Conservation (phyloP, 2,329 filamentous ascomycete species). For the Alternaria metachromatica region DNA sequence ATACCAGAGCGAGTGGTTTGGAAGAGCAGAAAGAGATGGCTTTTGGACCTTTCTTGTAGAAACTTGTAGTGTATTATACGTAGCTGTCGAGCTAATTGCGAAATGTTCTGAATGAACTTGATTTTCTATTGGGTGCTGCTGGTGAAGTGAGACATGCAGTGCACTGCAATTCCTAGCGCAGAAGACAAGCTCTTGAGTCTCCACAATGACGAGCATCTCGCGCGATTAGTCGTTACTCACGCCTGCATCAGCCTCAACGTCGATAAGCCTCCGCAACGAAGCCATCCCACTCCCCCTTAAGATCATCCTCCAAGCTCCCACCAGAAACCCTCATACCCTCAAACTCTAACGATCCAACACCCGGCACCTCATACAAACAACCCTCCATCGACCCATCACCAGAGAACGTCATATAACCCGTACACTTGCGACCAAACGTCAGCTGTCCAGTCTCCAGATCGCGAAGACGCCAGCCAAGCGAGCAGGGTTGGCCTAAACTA, state of each 20-base stretch:
- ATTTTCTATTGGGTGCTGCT: not conserved
- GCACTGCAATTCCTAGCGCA: not conserved
- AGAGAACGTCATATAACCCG: constrained; percentile 42
- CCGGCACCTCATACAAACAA: constrained; percentile 34
- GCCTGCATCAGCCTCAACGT: not conserved
- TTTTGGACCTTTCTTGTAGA: not conserved
- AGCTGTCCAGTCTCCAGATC: constrained; percentile 31
- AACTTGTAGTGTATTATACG: not conserved
- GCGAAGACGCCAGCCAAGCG: constrained; percentile 42
- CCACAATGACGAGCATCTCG: no score
- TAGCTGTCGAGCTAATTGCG: not conserved
- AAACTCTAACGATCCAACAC: constrained; percentile 33
- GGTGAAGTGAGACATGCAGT: not conserved
- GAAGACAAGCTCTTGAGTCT: not conserved
- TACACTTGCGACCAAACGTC: constrained; percentile 43
- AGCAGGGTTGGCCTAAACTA: constrained; percentile 2
- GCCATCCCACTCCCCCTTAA: constrained; percentile 36
- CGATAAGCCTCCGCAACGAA: constrained; percentile 37
- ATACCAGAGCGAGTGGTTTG: not conserved
- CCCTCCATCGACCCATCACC: constrained; percentile 23
- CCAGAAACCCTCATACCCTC: constrained; percentile 31
- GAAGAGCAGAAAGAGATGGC: not conserved
- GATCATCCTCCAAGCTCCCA: constrained; percentile 24
- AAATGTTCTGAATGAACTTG: not conserved
- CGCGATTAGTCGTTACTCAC: no score